Base-by-base conservation (phyloP, 768 basidiomycete genomes). In the Filobasidium wieringae region DNA sequence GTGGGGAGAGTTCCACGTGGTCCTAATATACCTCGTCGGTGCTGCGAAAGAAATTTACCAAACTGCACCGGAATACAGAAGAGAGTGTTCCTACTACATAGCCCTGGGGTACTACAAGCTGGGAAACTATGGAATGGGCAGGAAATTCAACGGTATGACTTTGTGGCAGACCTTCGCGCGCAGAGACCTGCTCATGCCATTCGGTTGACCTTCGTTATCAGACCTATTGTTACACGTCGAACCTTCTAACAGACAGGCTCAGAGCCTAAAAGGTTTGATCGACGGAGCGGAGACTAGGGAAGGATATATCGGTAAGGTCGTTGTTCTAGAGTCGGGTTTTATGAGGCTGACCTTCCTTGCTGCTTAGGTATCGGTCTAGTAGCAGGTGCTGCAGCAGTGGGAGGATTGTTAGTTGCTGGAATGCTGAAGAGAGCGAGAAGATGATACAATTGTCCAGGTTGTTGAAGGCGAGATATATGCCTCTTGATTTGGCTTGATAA, bases 31-130 rank as follows among this genome's bases (percentile, higher is more conserved):
- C n/a, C n/a, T n/a, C n/a, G n/a, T n/a, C n/a, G n/a, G n/a, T n/a
- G n/a, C n/a, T n/a, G n/a, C n/a, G n/a, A 2, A 68, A 96, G 95
- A 96, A 55, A 85, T 99, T 45, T 99, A 93, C 75, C 83, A 88
- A 27, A 79, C 82, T 15, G 91, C 95, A 61, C 85, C 92, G 4
- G 74, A 82, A 22, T 81, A 93, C 63, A 80, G 95, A 61, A 78
- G 93, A 76, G 95, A 97, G 75, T 97, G 93, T 66, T 76, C 96
- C 33, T 99, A 97, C 70, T 99, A 96, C 76, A 83, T 99, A 26
- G 89, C 91, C 2, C 78, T 97, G 14, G 95, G 95, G 0, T 84
- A 97, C 74, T 96, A 89, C 76, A 97, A 97, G 79, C 85, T 96
- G 81, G 84, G 84, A 11, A 91, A 96, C 71, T 96, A 85, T 71